These are phyloP conservation scores for Smittium culicis DNA, from an alignment of 371 early-diverging fungal species.

Conservation along the genomic window DNA sequence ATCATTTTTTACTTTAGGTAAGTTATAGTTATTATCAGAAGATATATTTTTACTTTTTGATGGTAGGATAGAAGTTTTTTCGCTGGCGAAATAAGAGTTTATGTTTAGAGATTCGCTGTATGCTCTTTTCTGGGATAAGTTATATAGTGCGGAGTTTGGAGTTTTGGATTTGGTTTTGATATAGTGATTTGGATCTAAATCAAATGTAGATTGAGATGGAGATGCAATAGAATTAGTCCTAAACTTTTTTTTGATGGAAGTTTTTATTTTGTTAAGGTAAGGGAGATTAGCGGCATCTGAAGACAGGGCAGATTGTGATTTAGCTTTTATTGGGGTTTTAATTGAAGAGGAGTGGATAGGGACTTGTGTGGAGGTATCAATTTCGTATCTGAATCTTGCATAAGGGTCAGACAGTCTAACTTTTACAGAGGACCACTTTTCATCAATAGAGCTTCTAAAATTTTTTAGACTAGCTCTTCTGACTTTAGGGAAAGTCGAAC, in stretches of 20 bases:
- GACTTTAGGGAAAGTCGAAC: not conserved
- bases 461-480: not conserved
- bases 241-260: not conserved
- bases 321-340: not conserved
- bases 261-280: not conserved
- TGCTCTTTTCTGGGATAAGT: not conserved
- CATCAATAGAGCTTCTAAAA: not conserved
- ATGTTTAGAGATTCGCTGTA: not conserved
- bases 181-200: not conserved
- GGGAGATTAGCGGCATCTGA: not conserved
- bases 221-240: not conserved
- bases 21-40: too few relatives aligned
- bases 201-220: not conserved
- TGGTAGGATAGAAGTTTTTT: not conserved
- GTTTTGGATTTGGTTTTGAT: not conserved
- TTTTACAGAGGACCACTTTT: not conserved
- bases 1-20: too few relatives aligned
- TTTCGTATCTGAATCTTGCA: not conserved
- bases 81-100: not conserved
- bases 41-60: too few relatives aligned
- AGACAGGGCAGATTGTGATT: not conserved
- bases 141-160: not conserved
- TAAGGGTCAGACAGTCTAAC: not conserved
- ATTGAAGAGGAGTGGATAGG: too few relatives aligned
- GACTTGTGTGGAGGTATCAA: not conserved